Conservation (phyloP, 2,329 filamentous ascomycete genomes). For the Penicillium janthinellum region DNA sequence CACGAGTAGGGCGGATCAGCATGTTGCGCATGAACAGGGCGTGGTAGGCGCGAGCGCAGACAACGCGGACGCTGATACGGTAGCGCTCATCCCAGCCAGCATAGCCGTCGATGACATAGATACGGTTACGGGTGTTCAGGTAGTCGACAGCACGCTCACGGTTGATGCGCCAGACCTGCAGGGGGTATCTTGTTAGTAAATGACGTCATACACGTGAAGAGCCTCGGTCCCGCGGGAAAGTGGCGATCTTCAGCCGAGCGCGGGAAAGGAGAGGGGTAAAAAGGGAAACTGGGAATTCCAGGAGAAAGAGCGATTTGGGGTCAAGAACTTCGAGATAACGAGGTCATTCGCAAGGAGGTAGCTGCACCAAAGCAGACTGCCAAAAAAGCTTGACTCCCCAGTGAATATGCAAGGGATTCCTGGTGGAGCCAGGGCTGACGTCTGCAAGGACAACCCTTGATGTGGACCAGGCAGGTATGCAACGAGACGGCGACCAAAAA, state of each 20-base stretch:
- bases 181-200: slow-evolving; percentile 21
- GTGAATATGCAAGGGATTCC: slow-evolving; percentile 31
- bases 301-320: not conserved
- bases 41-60: slow-evolving; percentile 98
- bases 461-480: slow-evolving; percentile 20
- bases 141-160: slow-evolving; percentile 98
- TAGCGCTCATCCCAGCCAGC: slow-evolving; percentile 99
- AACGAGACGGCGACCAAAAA: slow-evolving; percentile 15
- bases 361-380: slow-evolving; percentile 15
- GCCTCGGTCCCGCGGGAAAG: slow-evolving; percentile 22
- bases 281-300: not conserved
- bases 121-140: slow-evolving; percentile 96
- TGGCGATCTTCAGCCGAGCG: not conserved
- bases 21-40: slow-evolving; percentile 99
- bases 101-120: slow-evolving; percentile 97
- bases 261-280: slow-evolving; percentile 6
- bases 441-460: slow-evolving; percentile 25
- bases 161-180: slow-evolving; percentile 98
- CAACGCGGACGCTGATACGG: slow-evolving; percentile 93
- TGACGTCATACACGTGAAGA: slow-evolving; percentile 37
- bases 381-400: slow-evolving; percentile 29
- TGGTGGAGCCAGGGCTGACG: slow-evolving; percentile 20
- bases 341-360: not conserved
- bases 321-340: slow-evolving; percentile 1
- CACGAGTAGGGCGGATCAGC: slow-evolving; percentile 89